Base-by-base conservation (phyloP, 1,284 basidiomycete genomes). In the Neotropicomus parvogracilis region DNA sequence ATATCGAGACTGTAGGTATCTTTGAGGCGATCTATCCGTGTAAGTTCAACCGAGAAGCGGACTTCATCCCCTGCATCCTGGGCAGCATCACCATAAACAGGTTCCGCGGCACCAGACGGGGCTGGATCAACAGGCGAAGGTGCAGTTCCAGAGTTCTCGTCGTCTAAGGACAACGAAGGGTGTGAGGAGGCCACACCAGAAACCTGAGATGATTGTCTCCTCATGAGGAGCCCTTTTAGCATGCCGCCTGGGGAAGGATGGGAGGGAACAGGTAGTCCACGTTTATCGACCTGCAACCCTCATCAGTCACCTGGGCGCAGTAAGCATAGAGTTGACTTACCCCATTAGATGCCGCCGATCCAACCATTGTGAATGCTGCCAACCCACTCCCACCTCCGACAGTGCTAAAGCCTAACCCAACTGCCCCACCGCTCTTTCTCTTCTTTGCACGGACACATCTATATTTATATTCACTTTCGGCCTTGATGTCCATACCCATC, bases 61-160 rank as follows among this genome's bases (percentile, higher is more conserved):
- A 97, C 90, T 78, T 97, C 94, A 61, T 95, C 94, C 34, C 91
- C 91, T 21, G 81, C 80, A 63, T 97, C 94, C 56, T 87, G 80
- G 7, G 76, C 68, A 24, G 70, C 59, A 54, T 91, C 86, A 14
- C 93, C 92, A 63, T 94, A 97, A 27, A 88, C 65, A 1, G 88
- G 78, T 48, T 87, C 81, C 8, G 56, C 63, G 35, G 52, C 52
- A 53, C 63, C 41, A 37, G 54, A 58, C 47, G 48, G 61, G 59
- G 56, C 72, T 72, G 56, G 48, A 27, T 67, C 67, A 14, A 56
- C 56, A 16, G 65, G 64, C 1, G 60, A 63, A 21, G 58, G 48
- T 17, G 54, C 52, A 5, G 44, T 52, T 9, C 56, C 52, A 11
- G 53, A 40, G 33, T 56, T 65, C 32, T 64, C 55, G 31, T 79